Conservation (phyloP, 768 basidiomycete genomes). For the Trametes cubensis region DNA sequence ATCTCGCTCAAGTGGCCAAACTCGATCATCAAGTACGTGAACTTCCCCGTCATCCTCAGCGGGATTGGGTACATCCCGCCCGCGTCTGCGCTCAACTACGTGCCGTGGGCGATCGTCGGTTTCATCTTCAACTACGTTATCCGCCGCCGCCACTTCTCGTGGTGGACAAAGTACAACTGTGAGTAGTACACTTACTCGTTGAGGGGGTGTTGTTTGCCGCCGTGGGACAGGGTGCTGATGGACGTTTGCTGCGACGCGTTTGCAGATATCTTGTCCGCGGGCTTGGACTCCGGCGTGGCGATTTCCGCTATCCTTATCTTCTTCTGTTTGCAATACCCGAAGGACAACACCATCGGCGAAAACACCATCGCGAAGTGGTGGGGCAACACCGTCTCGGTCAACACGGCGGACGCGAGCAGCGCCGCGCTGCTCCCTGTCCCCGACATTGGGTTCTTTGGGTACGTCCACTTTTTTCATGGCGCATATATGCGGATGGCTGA, state of each 20-base stretch:
- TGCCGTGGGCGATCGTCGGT: slow-evolving; percentile 74
- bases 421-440: slow-evolving; percentile 13
- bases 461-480: not conserved
- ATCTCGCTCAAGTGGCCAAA: slow-evolving; percentile 64
- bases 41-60: slow-evolving; percentile 58
- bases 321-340: slow-evolving; percentile 51
- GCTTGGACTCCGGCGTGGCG: slow-evolving; percentile 74
- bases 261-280: slow-evolving; percentile 73
- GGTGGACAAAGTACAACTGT: slow-evolving; percentile 86
- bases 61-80: slow-evolving; percentile 78
- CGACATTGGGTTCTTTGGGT: slow-evolving; percentile 15
- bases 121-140: slow-evolving; percentile 81
- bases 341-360: slow-evolving; percentile 37
- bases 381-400: slow-evolving; percentile 41
- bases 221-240: slow-evolving; percentile 1
- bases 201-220: not conserved
- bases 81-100: slow-evolving; percentile 86
- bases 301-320: slow-evolving; percentile 68
- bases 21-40: slow-evolving; percentile 62
- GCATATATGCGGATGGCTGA: not conserved
- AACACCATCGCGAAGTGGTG: slow-evolving; percentile 39
- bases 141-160: slow-evolving; percentile 67
- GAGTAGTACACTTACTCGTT: slow-evolving; percentile 21
- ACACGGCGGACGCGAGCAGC: slow-evolving; percentile 21
- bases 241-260: not conserved